A percentile compares a stretch with the other conserved stretches of the same genome.
These are phyloP conservation scores for Cerioporus squamosus DNA, from an alignment of 1,284 basidiomycete genomes.

Conservation along the genomic window DNA sequence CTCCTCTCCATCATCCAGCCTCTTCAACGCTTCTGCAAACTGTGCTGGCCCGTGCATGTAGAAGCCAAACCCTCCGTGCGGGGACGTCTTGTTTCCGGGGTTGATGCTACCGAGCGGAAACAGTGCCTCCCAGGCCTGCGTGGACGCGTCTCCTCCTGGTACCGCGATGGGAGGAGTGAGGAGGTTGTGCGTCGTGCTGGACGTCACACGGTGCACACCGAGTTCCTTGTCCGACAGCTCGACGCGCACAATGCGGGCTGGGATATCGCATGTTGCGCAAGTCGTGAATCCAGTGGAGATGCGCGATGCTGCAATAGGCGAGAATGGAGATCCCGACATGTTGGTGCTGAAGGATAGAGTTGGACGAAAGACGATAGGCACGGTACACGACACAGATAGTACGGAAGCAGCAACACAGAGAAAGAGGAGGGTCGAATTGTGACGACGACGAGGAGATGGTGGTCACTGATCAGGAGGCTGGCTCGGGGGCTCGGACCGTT, in stretches of 20 bases:
- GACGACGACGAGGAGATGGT: too few species aligned
- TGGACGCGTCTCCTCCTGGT: slow-evolving; percentile 30
- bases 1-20: slow-evolving; percentile 38
- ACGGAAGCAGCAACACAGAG: too few species aligned
- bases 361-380: too few species aligned
- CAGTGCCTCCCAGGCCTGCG: slow-evolving; percentile 59
- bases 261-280: not conserved
- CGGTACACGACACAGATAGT: too few species aligned
- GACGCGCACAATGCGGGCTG: slow-evolving; percentile 16
- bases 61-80: slow-evolving; percentile 65
- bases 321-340: slow-evolving; percentile 4
- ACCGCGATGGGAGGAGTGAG: slow-evolving; percentile 39
- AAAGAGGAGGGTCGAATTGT: too few species aligned
- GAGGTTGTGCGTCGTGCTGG: slow-evolving; percentile 43
- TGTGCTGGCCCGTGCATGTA: slow-evolving; percentile 53
- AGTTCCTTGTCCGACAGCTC: slow-evolving; percentile 44
- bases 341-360: not conserved
- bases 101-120: slow-evolving; percentile 67
- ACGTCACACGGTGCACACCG: slow-evolving; percentile 51
- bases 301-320: slow-evolving; percentile 12
- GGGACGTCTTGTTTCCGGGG: slow-evolving; percentile 42
- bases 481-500: too few species aligned
- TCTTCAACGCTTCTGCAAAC: slow-evolving; percentile 41
- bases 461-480: too few species aligned
- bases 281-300: slow-evolving; percentile 32